phyloP scores from a whole-genome alignment of 2,329 filamentous ascomycete species.

The Trichophaea hybrida region DNA sequence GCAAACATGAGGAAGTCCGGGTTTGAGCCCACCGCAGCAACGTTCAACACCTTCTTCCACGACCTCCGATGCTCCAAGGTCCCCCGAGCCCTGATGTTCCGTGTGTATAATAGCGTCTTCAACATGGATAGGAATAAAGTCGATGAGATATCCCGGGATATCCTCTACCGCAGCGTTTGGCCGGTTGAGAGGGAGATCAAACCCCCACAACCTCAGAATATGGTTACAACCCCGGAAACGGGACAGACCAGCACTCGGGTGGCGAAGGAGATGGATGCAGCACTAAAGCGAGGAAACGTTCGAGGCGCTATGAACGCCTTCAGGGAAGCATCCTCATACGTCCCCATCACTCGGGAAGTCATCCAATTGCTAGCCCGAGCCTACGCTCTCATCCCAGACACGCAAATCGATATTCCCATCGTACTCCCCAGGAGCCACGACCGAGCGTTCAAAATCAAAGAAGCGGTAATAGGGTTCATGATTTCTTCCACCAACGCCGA shows the following conservation, averaged over 20 bases:
- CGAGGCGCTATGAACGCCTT: conserved; percentile 15
- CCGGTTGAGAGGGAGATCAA: neutral
- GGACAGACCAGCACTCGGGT: neutral
- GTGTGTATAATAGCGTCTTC: conserved; percentile 14
- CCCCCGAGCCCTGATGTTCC: conserved; percentile 6
- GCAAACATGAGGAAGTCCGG: conserved; percentile 18
- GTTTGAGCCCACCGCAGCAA: conserved; percentile 18
- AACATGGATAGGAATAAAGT: conserved; percentile 11
- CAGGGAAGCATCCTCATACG: conserved; percentile 7
- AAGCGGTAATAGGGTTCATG: neutral
- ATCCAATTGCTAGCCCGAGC: neutral
- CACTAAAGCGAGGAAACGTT: neutral
- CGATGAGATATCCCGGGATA: conserved; percentile 4
- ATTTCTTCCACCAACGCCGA: neutral
- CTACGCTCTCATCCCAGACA: neutral
- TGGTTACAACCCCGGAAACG: neutral
- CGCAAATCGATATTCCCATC: neutral
- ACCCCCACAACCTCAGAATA: neutral
- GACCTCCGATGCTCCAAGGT: conserved; percentile 17
- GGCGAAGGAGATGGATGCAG: conserved; percentile 8
- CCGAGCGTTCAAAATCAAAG: neutral
- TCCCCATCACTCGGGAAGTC: conserved; percentile 3
- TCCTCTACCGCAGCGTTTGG: neutral
- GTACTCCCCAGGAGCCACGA: neutral
- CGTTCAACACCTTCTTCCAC: conserved; percentile 23